Evolutionary conservation across 2,329 filamentous ascomycete genomes (phyloP).

Genomic region (Fusarium subtropicale): DNA sequence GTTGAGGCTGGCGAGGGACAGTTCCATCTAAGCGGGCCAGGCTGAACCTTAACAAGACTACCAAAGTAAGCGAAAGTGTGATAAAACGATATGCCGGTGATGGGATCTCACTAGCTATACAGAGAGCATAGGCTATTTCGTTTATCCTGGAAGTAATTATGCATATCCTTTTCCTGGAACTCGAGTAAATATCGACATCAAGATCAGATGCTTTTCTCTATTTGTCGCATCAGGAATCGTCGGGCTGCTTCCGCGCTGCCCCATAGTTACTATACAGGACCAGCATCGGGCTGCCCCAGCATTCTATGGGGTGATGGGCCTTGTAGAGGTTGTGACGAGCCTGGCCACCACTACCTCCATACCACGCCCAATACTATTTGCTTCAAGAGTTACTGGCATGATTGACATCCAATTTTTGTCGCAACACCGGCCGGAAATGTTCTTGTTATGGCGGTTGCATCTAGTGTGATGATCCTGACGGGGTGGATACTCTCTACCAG

Average conservation of each 20-base stretch:
- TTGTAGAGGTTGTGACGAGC: constrained; percentile 3
- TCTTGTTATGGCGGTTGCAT: constrained; percentile 4
- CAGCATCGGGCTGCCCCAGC: constrained; percentile 27
- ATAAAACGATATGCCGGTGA: neutral
- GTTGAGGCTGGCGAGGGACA: constrained; percentile 17
- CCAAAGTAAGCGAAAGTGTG: neutral
- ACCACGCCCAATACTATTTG: neutral
- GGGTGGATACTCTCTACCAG: constrained; percentile 1
- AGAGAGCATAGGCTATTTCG: neutral
- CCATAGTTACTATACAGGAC: neutral
- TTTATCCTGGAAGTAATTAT: neutral
- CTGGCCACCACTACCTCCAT: neutral
- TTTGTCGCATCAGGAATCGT: constrained; percentile 25
- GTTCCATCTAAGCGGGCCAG: constrained; percentile 18
- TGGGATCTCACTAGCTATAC: neutral
- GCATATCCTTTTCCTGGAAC: neutral
- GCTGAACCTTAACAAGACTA: constrained; percentile 22
- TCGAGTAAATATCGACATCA: neutral
- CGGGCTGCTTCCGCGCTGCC: constrained; percentile 29
- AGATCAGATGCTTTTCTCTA: constrained; percentile 15
- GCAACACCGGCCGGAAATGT: neutral
- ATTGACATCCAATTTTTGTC: constrained; percentile 30
- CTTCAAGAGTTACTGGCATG: constrained; percentile 29
- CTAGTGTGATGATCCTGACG: constrained; percentile 2
- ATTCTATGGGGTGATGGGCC: constrained; percentile 33